Evolutionary conservation across 495 filamentous ascomycete species (phyloP), one percentile per base, ranked within the genome.

Genomic region (Aspergillus sclerotioniger): DNA sequence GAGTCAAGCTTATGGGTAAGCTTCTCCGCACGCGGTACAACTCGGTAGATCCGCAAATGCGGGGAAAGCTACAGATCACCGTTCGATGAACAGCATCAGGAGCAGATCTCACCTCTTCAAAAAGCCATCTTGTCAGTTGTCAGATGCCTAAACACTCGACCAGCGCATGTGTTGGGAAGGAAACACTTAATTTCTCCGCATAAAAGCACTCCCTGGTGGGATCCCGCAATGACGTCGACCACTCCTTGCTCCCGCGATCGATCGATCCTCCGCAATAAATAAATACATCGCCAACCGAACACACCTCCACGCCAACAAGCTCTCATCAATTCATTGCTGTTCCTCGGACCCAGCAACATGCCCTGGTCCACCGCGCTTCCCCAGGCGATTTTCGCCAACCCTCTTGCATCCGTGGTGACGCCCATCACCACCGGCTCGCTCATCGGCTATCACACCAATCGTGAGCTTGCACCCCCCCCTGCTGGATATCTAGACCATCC

Each of bases 331-430:
- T 28, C 44, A 17, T 25, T 17, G 19, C 19, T 20, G 2, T 45
- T 45, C 41, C 9, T 20, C n/a, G 19, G 15, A 28, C 7, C 46
- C 46, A 16, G 6, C 47, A 61, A 31, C 35, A 75, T 75, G 73
- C 64, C 70, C 31, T 75, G 71, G 71, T 75, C 69, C n/a, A 58
- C 71, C 37, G 62, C 60, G 6, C 66, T 78, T 17, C 72, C 72
- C 0, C 66, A 71, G 56, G 59, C 61, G 4, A 56, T 76, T 25
- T 69, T 77, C 50, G 41, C 70, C 56, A 71, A 69, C 19, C 74
- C 75, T 21, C 48, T 72, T 5, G 55, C 72, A 3, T 67, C 70
- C 45, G 62, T 75, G 47, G 56, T 59, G 20, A 73, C 72, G 25
- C 74, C 73, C 31, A 69, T 73, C 51, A 39, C 63, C 17, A 61